Evolutionary conservation across 164 flowering plant genomes (phyloP), one percentile per base, ranked within the genome.

Genomic region (Platanus orientalis): DNA sequence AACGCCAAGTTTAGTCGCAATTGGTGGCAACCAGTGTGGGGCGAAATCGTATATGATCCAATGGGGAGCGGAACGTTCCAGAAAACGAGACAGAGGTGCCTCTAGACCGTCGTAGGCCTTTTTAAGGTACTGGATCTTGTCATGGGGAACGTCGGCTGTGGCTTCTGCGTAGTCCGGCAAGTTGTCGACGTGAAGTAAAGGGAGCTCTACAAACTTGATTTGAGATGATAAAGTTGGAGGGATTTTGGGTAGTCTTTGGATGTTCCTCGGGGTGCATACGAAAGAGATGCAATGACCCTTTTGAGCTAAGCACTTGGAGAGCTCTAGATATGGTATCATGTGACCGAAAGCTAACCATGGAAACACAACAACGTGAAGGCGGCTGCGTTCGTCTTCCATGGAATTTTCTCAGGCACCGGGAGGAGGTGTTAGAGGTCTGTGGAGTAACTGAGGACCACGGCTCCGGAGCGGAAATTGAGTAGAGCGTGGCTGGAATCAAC

Each of bases 341-440:
- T 86, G 91, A 24, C 91, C 91, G 51, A 80, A 66, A 59, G 88
- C 88, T 20, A 86, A 71, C 84, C 88, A 84, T 66, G 88, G 91
- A 48, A 86, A 78, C 76, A 86, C 51, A 4, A 61, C 86, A 11
- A 83, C 52, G 71, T 79, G 84, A 34, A 50, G 48, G 21, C 29
- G 1, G 9, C 6, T 2, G 10, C 3, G 14, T 12, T 52, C 29
- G 10, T 50, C 27, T 9, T 9, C 55, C 55, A 52, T 52, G 55
- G 9, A 32, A n/a, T n/a, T n/a, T n/a, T n/a, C n/a, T n/a, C n/a
- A n/a, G n/a, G n/a, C n/a, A n/a, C n/a, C n/a, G n/a, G n/a, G n/a
- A n/a, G n/a, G n/a, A n/a, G n/a, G n/a, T n/a, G n/a, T n/a, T n/a
- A n/a, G n/a, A n/a, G n/a, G n/a, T n/a, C n/a, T n/a, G n/a, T n/a